Percentiles rank a stretch among this genome's conserved stretches.
phyloP scores from a whole-genome alignment of 1,139 yeast species.

The Taphrina confusa region DNA sequence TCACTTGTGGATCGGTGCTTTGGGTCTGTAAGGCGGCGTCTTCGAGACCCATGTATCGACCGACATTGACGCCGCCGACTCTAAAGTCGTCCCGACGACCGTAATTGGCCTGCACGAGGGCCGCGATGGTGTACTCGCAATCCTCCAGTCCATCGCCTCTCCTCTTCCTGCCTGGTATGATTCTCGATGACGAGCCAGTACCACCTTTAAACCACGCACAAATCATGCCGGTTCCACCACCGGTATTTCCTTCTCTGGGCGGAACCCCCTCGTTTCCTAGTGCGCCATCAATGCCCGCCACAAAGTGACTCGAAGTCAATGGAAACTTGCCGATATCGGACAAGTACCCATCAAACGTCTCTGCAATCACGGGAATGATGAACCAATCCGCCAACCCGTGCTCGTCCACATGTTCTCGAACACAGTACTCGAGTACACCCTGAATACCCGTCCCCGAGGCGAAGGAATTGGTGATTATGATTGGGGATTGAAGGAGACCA shows the following conservation, averaged over 20 bases:
- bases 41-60: conserved; percentile 10
- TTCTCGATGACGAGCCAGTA: conserved; percentile 10
- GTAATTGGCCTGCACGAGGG: conserved; percentile 18
- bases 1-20: background rate
- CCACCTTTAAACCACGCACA: conserved; percentile 18
- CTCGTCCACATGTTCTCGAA: conserved; percentile 2
- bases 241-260: conserved; percentile 9
- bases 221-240: conserved; percentile 16
- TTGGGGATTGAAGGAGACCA: conserved; percentile 7
- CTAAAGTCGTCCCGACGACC: conserved; percentile 10
- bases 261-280: conserved; percentile 5
- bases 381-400: conserved; percentile 13
- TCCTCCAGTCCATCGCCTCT: background rate
- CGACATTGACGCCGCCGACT: conserved; percentile 18
- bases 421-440: conserved; percentile 19
- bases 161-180: conserved; percentile 4
- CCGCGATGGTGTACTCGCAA: conserved; percentile 5
- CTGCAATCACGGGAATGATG: conserved; percentile 19
- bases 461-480: conserved; percentile 17
- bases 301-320: background rate
- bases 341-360: conserved; percentile 16
- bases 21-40: background rate
- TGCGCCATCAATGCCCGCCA: conserved; percentile 9
- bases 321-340: conserved; percentile 8
- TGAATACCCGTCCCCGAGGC: conserved; percentile 20